A percentile compares a stretch with the other conserved stretches of the same genome.
Evolutionary conservation across 2,329 filamentous ascomycete genomes (phyloP).

Genomic region (Rutstroemia sp.): DNA sequence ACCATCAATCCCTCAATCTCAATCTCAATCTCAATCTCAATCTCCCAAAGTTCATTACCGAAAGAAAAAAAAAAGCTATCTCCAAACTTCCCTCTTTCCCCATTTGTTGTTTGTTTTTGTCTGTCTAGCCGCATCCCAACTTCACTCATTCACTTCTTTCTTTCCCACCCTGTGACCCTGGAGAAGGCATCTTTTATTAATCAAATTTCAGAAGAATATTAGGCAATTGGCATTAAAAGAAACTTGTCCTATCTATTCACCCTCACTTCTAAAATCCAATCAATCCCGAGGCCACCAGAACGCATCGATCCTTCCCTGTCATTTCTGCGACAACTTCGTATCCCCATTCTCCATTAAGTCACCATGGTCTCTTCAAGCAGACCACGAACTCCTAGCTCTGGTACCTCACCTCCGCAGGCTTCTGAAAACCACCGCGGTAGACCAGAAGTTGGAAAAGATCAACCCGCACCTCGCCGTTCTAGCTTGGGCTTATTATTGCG

Average conservation of each 20-base stretch:
- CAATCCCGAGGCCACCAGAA: background rate
- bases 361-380: slow-evolving; percentile 29
- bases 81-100: too few species aligned
- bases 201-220: background rate
- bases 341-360: slow-evolving; percentile 12
- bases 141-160: too few species aligned
- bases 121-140: too few species aligned
- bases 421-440: slow-evolving; percentile 30
- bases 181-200: background rate
- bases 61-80: slow-evolving; percentile 12
- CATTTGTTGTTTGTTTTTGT: too few species aligned
- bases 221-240: background rate
- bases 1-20: background rate
- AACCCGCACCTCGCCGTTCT: slow-evolving; percentile 34
- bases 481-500: slow-evolving; percentile 55
- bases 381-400: slow-evolving; percentile 32
- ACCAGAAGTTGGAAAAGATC: slow-evolving; percentile 29
- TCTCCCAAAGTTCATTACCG: background rate
- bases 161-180: background rate
- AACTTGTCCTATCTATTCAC: background rate
- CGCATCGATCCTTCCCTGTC: slow-evolving; percentile 17
- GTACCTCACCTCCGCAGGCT: slow-evolving; percentile 23
- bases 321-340: slow-evolving; percentile 14
- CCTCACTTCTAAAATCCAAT: background rate
- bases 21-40: too few species aligned